Percentiles rank a stretch among this genome's conserved stretches.
These are phyloP conservation scores for Fusarium verrucosum DNA, from an alignment of 2,329 filamentous ascomycete genomes.

Conservation along the genomic window DNA sequence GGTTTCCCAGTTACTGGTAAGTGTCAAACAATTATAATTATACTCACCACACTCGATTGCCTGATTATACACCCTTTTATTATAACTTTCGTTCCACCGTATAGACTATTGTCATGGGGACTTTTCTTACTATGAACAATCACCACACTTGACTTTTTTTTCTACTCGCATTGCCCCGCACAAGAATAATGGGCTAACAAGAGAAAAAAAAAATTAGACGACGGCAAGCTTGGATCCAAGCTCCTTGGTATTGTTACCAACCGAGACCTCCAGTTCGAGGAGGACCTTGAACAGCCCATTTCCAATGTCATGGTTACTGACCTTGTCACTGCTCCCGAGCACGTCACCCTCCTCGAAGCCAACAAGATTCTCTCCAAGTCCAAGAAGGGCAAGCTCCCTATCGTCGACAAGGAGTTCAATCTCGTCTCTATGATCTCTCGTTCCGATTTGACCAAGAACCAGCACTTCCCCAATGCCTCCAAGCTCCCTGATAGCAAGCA, in stretches of 20 bases:
- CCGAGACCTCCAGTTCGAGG: constrained; percentile 97
- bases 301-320: constrained; percentile 95
- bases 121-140: constrained; percentile 50
- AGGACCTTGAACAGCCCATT: constrained; percentile 75
- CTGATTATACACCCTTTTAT: constrained; percentile 83
- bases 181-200: constrained; percentile 36
- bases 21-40: constrained; percentile 55
- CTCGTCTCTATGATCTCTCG: constrained; percentile 91
- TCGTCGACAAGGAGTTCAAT: constrained; percentile 84
- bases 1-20: constrained; percentile 98
- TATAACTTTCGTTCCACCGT: constrained; percentile 99
- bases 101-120: constrained; percentile 89
- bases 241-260: constrained; percentile 97
- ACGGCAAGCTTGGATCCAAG: constrained; percentile 92
- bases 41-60: constrained; percentile 46
- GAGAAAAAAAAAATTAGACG: constrained; percentile 67
- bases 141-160: constrained; percentile 26
- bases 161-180: constrained; percentile 13
- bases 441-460: constrained; percentile 98
- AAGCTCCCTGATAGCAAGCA: constrained; percentile 98
- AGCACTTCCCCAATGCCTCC: constrained; percentile 94
- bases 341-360: constrained; percentile 85
- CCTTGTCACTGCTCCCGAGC: constrained; percentile 84
- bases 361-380: constrained; percentile 93
- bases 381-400: constrained; percentile 98